Percentiles rank a stretch among this genome's conserved stretches.
These are phyloP conservation scores for Phytophthora foliorum DNA, from an alignment of 352 stramenopile genomes.

Conservation along the genomic window DNA sequence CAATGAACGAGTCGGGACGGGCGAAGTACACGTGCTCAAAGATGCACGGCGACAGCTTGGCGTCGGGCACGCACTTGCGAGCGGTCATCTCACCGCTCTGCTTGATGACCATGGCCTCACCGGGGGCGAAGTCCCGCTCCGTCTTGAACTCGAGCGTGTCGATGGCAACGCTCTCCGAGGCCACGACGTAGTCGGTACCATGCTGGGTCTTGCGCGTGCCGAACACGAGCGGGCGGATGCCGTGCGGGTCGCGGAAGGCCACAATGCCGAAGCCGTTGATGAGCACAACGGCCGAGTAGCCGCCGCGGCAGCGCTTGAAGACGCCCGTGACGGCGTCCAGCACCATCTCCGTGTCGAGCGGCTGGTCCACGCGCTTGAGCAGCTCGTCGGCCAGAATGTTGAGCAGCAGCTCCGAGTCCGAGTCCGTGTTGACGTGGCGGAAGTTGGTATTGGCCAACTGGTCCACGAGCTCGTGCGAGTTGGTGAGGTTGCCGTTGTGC, in stretches of 20 bases:
- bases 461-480: slow-evolving; percentile 96
- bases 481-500: slow-evolving; percentile 99
- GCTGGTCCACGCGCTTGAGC: slow-evolving; percentile 77
- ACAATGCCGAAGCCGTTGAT: slow-evolving; percentile 98
- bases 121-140: slow-evolving; percentile 95
- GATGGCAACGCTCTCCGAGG: slow-evolving; percentile 98
- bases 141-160: slow-evolving; percentile 98
- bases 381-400: slow-evolving; percentile 99
- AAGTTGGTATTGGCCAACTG: slow-evolving; percentile 94
- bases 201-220: slow-evolving; percentile 87
- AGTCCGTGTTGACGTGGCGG: slow-evolving; percentile 99
- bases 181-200: slow-evolving; percentile 95
- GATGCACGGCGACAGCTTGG: slow-evolving; percentile 96
- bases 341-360: slow-evolving; percentile 83
- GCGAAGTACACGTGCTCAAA: slow-evolving; percentile 99
- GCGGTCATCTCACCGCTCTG: slow-evolving; percentile 88
- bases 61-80: slow-evolving; percentile 80
- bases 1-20: slow-evolving; percentile 98
- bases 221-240: slow-evolving; percentile 98
- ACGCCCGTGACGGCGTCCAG: slow-evolving; percentile 93
- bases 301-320: slow-evolving; percentile 96
- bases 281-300: slow-evolving; percentile 97
- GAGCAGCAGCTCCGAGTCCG: slow-evolving; percentile 98
- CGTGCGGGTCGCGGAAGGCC: slow-evolving; percentile 98
- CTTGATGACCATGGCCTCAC: slow-evolving; percentile 97